A percentile compares a stretch with the other conserved stretches of the same genome.
These are phyloP conservation scores for Cercophora samala DNA, from an alignment of 495 filamentous ascomycete genomes.

Conservation along the genomic window DNA sequence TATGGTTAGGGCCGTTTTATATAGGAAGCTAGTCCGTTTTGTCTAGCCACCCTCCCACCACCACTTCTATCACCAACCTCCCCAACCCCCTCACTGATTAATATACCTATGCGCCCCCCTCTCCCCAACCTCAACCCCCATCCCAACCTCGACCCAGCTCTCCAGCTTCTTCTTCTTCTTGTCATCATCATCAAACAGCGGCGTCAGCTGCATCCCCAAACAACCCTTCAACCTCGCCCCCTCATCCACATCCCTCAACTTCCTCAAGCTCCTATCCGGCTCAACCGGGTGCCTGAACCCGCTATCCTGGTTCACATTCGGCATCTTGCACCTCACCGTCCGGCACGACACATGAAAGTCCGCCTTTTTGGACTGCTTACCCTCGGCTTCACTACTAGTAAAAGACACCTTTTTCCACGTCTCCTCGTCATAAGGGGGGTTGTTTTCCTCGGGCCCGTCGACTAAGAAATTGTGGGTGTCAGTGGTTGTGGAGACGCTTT, in stretches of 20 bases:
- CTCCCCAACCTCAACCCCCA: slow-evolving; percentile 40
- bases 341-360: slow-evolving; percentile 62
- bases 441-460: slow-evolving; percentile 27
- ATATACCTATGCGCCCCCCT: slow-evolving; percentile 43
- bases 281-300: slow-evolving; percentile 68
- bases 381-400: slow-evolving; percentile 27
- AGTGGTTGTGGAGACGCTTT: slow-evolving; percentile 7
- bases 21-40: too few species aligned
- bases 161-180: slow-evolving; percentile 31
- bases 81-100: slow-evolving; percentile 24
- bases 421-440: slow-evolving; percentile 58
- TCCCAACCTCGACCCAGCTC: slow-evolving; percentile 45
- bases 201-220: slow-evolving; percentile 80
- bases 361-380: slow-evolving; percentile 23
- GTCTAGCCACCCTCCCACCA: too few species aligned
- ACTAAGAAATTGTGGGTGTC: slow-evolving; percentile 30
- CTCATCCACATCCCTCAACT: slow-evolving; percentile 67
- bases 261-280: slow-evolving; percentile 68
- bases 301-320: slow-evolving; percentile 74
- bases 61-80: neutral
- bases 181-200: slow-evolving; percentile 45
- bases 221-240: slow-evolving; percentile 69
- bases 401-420: slow-evolving; percentile 72
- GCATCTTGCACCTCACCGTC: slow-evolving; percentile 75
- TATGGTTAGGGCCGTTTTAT: too few species aligned